Conservation (phyloP, 108 stramenopile genomes). For the Cyclotella choctawhatcheeana region DNA sequence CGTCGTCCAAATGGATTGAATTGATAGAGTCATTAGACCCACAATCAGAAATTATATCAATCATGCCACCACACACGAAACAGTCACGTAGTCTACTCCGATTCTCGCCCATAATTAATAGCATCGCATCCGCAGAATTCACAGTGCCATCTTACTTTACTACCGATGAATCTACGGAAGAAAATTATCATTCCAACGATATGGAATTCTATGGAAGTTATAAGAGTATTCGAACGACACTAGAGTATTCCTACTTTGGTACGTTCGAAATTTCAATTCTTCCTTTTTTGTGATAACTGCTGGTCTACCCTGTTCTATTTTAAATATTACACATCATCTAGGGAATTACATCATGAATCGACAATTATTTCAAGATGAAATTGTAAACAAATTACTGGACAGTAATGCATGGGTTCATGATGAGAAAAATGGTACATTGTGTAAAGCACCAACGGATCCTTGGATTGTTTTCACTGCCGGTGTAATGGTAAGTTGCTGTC, state of each 20-base stretch:
- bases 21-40: no score
- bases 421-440: constrained; percentile 61
- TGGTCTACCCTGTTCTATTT: background rate
- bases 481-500: constrained; percentile 79
- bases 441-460: constrained; percentile 84
- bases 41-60: no score
- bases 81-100: no score
- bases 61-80: no score
- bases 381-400: constrained; percentile 69
- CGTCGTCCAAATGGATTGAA: no score
- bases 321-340: background rate
- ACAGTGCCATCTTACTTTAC: constrained; percentile 31
- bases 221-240: constrained; percentile 57
- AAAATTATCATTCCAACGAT: constrained; percentile 31
- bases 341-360: constrained; percentile 74
- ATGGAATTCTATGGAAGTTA: constrained; percentile 67
- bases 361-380: constrained; percentile 88
- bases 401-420: constrained; percentile 65
- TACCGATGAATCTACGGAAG: constrained; percentile 36
- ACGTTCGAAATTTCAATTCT: background rate
- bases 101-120: no score
- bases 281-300: background rate
- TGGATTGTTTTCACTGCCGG: constrained; percentile 93
- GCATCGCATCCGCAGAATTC: constrained; percentile 5
- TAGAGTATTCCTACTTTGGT: constrained; percentile 73